Evolutionary conservation across 2,329 filamentous ascomycete genomes (phyloP), one percentile per base, ranked within the genome.

Genomic region (Chalara sp.): DNA sequence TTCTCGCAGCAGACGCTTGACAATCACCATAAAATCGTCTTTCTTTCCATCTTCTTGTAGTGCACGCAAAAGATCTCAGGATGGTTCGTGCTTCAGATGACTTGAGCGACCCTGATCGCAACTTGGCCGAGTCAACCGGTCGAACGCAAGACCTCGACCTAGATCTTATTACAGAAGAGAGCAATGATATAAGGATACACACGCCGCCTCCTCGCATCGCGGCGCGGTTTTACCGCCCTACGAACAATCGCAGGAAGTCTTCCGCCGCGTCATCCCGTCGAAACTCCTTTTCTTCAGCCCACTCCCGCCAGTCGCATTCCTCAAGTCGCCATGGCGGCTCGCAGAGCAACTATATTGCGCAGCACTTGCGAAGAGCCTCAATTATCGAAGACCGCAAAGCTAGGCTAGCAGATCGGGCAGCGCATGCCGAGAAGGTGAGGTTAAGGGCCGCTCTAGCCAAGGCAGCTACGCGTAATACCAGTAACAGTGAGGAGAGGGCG

Each of bases 351-450:
- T 79, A 88, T 67, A 74, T 90, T 50, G 86, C 87, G 51, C 87
- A 90, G 65, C 87, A 90, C 64, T 75, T 90, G 51, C 87, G 88
- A 42, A 83, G 88, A 48, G 84, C 86, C 46, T 89, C 86, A 12
- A 91, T 92, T 52, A 79, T 92, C 55, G 87, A 91, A 67, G 85
- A 86, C 58, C 83, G 88, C 54, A 89, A 88, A 65, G 87, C 87
- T 11, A 80, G 87, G 21, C 76, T 93, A 13, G 87, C 88, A 49
- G 87, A 91, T 66, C 76, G 87, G 50, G 88, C 88, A 31, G 86
- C 86, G 6, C 87, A 93, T 67, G 88, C 86, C 28, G 88, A 93
- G 67, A 89, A 91, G 65, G 88, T 93, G 12, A 83, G 88, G 47
- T 70, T 89, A 54, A 79, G 87, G 35, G 87, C 87, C 42, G 87